phyloP scores from a whole-genome alignment of 2,329 filamentous ascomycete genomes.

The Trichoderma sp. region DNA sequence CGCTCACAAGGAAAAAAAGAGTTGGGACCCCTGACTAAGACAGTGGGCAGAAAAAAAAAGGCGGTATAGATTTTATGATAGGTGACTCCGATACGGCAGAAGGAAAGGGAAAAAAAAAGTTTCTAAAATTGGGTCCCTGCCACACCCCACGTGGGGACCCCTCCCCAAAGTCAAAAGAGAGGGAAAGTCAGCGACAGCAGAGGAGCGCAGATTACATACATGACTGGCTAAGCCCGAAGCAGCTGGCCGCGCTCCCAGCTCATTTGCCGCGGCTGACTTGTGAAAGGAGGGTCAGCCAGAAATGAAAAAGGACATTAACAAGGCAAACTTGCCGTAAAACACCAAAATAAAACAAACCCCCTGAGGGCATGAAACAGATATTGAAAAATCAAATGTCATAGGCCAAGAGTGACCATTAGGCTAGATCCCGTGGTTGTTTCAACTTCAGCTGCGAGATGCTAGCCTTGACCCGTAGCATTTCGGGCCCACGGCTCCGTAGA shows the following conservation, averaged over 20 bases:
- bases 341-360: background rate
- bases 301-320: background rate
- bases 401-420: background rate
- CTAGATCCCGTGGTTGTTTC: constrained; percentile 2
- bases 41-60: background rate
- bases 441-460: constrained; percentile 12
- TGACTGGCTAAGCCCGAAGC: background rate
- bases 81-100: background rate
- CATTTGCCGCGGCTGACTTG: background rate
- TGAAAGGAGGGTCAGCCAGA: background rate
- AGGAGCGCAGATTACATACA: background rate
- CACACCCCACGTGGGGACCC: constrained; percentile 17
- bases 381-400: background rate
- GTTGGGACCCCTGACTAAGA: constrained; percentile 3
- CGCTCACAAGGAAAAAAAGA: background rate
- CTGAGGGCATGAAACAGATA: constrained; percentile 9
- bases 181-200: background rate
- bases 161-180: background rate
- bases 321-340: background rate
- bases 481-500: constrained; percentile 6
- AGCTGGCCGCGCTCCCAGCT: background rate
- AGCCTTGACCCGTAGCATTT: background rate
- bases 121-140: background rate
- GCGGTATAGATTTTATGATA: background rate
- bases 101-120: background rate